These are phyloP conservation scores for Aspergillus kassunensis DNA, from an alignment of 495 filamentous ascomycete genomes.

Conservation along the genomic window DNA sequence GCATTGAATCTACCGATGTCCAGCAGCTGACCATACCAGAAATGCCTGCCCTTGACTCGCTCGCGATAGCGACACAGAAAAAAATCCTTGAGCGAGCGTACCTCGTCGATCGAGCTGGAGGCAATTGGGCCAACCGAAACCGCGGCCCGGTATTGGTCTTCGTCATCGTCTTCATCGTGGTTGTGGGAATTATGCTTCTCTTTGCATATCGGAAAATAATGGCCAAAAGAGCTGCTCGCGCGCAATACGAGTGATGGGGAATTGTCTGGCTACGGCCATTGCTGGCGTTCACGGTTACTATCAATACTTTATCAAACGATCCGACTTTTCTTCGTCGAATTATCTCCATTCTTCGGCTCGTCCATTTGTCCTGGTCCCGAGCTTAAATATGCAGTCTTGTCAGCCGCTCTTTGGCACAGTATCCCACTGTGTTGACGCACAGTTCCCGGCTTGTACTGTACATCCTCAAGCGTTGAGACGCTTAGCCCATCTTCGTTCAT, in stretches of 20 bases:
- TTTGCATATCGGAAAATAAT: conserved; percentile 43
- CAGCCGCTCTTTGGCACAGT: too few species aligned
- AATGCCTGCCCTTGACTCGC: conserved; percentile 39
- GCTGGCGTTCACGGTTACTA: not conserved
- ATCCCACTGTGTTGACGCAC: too few species aligned
- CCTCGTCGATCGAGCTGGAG: too few species aligned
- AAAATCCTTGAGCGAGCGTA: conserved; percentile 34
- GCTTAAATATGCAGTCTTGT: too few species aligned
- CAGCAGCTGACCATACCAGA: conserved; percentile 7
- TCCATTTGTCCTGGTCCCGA: too few species aligned
- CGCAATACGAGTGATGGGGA: conserved; percentile 24
- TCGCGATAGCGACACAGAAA: conserved; percentile 15
- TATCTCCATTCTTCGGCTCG: too few species aligned
- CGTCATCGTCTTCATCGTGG: conserved; percentile 48
- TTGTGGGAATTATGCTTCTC: conserved; percentile 35
- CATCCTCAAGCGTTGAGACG: too few species aligned
- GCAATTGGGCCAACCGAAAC: conserved; percentile 48
- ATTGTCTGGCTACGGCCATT: not conserved
- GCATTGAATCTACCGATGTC: not conserved
- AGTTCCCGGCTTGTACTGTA: too few species aligned
- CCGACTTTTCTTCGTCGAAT: too few species aligned
- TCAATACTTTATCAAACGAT: too few species aligned
- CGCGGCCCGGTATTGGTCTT: conserved; percentile 53
- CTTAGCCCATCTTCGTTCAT: too few species aligned
- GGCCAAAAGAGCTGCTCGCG: conserved; percentile 29